phyloP scores from a whole-genome alignment of 208 protist species.

The Acanthamoeba culbertsoni region DNA sequence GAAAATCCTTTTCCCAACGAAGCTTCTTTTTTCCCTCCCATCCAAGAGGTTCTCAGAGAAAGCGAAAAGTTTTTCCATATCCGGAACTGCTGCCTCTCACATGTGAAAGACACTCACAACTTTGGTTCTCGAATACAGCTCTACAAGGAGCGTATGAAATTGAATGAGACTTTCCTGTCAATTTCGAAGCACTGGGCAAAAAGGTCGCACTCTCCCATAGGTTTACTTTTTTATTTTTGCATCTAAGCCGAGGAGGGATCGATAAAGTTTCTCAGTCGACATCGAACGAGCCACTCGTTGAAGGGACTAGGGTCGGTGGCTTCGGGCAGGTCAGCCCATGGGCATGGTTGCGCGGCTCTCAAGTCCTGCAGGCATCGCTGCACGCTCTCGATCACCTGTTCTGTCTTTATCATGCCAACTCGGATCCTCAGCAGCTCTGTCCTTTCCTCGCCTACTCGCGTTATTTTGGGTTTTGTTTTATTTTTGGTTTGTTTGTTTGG shows the following conservation, averaged over 20 bases:
- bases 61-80: too few species aligned
- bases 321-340: background rate
- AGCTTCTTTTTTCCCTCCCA: too few species aligned
- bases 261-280: background rate
- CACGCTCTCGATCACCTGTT: background rate
- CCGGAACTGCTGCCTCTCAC: too few species aligned
- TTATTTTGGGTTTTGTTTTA: background rate
- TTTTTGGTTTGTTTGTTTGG: background rate
- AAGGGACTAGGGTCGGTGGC: background rate
- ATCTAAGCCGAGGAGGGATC: background rate
- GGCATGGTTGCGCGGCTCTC: background rate
- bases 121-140: too few species aligned
- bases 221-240: too few species aligned
- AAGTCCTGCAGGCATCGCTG: background rate
- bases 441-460: background rate
- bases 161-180: too few species aligned
- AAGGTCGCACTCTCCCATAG: too few species aligned
- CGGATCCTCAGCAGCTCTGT: background rate
- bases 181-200: too few species aligned
- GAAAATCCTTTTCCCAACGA: too few species aligned
- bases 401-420: conserved; percentile 12
- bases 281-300: background rate
- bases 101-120: too few species aligned
- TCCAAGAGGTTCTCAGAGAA: too few species aligned
- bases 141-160: too few species aligned